Conservation (phyloP, 345 rosid species). For the Angophora floribunda region DNA sequence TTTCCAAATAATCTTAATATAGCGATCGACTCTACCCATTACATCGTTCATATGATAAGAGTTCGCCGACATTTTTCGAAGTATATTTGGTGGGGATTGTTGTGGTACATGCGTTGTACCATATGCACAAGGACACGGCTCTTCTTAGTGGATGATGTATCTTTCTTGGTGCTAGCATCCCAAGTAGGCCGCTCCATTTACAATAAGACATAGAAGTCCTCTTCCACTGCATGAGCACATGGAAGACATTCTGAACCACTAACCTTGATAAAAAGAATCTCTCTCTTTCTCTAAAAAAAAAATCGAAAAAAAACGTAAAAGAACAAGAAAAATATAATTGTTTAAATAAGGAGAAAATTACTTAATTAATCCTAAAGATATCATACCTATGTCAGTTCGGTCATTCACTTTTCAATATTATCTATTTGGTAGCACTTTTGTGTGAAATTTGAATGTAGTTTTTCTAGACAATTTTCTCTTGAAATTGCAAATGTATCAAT, state of each 20-base stretch:
- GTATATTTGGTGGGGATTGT: background rate
- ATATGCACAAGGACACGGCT: background rate
- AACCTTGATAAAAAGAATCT: background rate
- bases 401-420: background rate
- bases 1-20: background rate
- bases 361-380: background rate
- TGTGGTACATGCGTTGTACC: background rate
- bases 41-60: background rate
- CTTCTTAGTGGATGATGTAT: background rate
- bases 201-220: background rate
- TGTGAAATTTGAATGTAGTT: background rate
- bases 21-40: background rate
- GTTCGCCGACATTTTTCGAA: background rate
- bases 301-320: background rate
- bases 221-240: background rate
- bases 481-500: background rate
- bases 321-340: background rate
- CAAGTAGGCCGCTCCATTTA: background rate
- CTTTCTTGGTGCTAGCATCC: background rate
- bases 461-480: background rate
- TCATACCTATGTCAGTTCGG: rapidly evolving
- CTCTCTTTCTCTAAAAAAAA: background rate
- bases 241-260: background rate
- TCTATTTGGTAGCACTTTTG: too few relatives aligned
- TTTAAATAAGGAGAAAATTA: background rate